These are phyloP conservation scores for Dactylis glomerata DNA, from an alignment of 176 grass and related monocot genomes.

Conservation along the genomic window DNA sequence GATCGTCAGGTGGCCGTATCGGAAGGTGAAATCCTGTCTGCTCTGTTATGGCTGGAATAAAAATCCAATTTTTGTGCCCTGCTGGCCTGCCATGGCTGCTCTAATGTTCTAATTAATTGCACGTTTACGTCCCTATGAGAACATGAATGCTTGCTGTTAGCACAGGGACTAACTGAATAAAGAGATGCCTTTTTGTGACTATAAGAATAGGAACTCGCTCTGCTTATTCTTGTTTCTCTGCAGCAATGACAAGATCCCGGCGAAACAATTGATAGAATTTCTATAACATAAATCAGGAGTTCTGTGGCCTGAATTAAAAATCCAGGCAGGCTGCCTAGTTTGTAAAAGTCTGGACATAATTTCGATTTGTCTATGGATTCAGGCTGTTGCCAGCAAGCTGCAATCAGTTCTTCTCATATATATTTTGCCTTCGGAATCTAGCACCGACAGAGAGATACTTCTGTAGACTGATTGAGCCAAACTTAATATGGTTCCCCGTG, in stretches of 20 bases:
- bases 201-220: not conserved
- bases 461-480: not conserved
- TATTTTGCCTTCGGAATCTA: not conserved
- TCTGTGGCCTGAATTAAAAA: not conserved
- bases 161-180: not conserved
- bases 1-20: slow-evolving; percentile 91
- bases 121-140: not conserved
- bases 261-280: not conserved
- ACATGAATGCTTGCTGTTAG: slow-evolving; percentile 5
- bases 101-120: not conserved
- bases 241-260: not conserved
- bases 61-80: not conserved
- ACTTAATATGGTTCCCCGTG: too few species aligned
- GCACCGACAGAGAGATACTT: not conserved
- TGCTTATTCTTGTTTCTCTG: not conserved
- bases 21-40: slow-evolving; percentile 49
- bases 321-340: not conserved
- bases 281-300: not conserved
- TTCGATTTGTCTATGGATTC: not conserved
- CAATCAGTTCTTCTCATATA: not conserved
- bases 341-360: not conserved
- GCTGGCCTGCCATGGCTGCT: not conserved
- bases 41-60: too few species aligned
- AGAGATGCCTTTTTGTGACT: not conserved
- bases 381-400: not conserved